Evolutionary conservation across 2,329 filamentous ascomycete species (phyloP).

Genomic region (Epichloe scottii): DNA sequence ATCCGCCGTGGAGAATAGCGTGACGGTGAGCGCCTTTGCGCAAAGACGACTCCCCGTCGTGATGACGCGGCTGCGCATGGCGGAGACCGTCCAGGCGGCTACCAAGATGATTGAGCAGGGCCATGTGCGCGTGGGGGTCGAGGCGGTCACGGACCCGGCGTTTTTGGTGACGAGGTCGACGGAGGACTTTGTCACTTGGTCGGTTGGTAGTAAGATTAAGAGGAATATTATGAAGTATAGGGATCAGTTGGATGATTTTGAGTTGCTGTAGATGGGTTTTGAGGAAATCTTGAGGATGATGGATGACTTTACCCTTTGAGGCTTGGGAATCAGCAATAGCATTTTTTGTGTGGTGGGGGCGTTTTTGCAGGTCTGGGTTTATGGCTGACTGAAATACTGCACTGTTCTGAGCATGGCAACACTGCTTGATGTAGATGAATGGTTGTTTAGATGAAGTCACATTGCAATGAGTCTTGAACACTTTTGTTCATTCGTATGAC

Average conservation of each 20-base stretch:
- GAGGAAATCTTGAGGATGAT: not conserved
- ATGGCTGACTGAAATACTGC: not conserved
- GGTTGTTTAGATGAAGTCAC: not conserved
- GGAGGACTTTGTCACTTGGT: conserved; percentile 96
- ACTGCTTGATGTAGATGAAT: too few species aligned
- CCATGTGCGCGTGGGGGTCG: conserved; percentile 81
- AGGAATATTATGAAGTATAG: conserved; percentile 88
- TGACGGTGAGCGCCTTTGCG: conserved; percentile 83
- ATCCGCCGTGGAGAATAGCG: conserved; percentile 73
- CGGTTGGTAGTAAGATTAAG: conserved; percentile 94
- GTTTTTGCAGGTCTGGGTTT: not conserved
- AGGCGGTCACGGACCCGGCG: conserved; percentile 80
- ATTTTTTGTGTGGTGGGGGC: not conserved
- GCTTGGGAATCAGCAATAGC: not conserved
- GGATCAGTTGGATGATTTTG: conserved; percentile 92
- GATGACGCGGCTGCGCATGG: conserved; percentile 85
- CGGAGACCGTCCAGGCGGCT: conserved; percentile 74
- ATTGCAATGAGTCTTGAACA: too few species aligned
- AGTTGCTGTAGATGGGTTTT: conserved; percentile 51
- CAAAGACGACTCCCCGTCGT: conserved; percentile 74
- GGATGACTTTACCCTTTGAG: not conserved
- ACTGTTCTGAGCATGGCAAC: too few species aligned
- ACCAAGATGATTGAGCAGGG: conserved; percentile 88
- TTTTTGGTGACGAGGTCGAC: conserved; percentile 80
- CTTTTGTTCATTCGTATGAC: too few species aligned